Conservation (phyloP, 2,329 filamentous ascomycete genomes). For the Calonectria ilicicola region DNA sequence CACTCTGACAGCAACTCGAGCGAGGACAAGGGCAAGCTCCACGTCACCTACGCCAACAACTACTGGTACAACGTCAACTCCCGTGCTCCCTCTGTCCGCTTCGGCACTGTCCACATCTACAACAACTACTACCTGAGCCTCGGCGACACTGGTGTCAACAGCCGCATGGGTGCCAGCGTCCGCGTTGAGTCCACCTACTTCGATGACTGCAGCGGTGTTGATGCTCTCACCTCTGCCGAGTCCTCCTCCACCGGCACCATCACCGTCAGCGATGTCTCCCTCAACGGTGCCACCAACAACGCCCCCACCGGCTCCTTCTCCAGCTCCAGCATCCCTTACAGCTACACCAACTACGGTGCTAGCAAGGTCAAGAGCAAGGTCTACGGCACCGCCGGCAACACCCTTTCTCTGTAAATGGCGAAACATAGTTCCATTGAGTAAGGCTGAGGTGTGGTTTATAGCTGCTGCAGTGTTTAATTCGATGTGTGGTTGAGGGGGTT, state of each 20-base stretch:
- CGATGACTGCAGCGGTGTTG: conserved; percentile 47
- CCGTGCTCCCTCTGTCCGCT: conserved; percentile 72
- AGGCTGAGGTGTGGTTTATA: background rate
- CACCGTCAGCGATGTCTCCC: conserved; percentile 54
- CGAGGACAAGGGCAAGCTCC: conserved; percentile 72
- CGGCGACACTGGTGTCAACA: conserved; percentile 63
- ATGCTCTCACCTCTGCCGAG: conserved; percentile 53
- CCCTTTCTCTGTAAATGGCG: conserved; percentile 47
- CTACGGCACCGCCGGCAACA: conserved; percentile 52
- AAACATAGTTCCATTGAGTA: background rate
- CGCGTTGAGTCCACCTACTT: conserved; percentile 69
- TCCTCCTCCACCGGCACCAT: conserved; percentile 56
- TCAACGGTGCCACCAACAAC: conserved; percentile 51
- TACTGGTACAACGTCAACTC: conserved; percentile 74
- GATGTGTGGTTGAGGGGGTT: background rate
- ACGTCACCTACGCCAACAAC: conserved; percentile 76
- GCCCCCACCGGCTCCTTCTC: conserved; percentile 64
- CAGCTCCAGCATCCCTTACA: conserved; percentile 66
- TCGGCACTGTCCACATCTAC: conserved; percentile 72
- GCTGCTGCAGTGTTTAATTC: background rate
- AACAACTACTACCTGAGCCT: conserved; percentile 64
- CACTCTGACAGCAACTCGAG: conserved; percentile 68
- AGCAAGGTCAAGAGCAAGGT: conserved; percentile 59
- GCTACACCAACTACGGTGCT: conserved; percentile 58
- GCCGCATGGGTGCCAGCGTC: conserved; percentile 67